phyloP scores from a whole-genome alignment of 2,329 filamentous ascomycete genomes.

The Fusarium sp. region DNA sequence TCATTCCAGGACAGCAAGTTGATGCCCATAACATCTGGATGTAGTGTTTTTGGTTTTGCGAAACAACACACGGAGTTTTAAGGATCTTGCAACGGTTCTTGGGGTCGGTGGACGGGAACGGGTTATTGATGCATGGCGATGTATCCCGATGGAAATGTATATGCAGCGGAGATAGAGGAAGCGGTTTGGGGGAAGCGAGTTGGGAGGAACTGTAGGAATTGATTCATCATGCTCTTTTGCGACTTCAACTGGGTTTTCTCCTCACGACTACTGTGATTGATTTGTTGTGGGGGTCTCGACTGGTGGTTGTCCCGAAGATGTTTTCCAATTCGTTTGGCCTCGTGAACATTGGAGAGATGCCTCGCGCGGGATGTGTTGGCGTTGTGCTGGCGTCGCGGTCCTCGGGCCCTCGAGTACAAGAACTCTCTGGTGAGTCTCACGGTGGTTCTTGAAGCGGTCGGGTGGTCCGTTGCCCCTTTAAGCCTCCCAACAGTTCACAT shows the following conservation, averaged over 20 bases:
- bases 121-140: constrained; percentile 14
- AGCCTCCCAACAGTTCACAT: too few relatives aligned
- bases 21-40: constrained; percentile 48
- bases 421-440: too few relatives aligned
- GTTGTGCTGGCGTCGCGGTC: too few relatives aligned
- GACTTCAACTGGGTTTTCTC: constrained; percentile 11
- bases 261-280: neutral
- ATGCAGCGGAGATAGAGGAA: constrained; percentile 31
- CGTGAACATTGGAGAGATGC: too few relatives aligned
- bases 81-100: constrained; percentile 47
- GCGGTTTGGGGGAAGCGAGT: constrained; percentile 28
- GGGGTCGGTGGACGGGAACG: constrained; percentile 25
- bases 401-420: too few relatives aligned
- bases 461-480: too few relatives aligned
- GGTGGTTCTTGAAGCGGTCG: too few relatives aligned
- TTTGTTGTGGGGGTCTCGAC: neutral
- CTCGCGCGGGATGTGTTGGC: too few relatives aligned
- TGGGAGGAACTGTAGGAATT: constrained; percentile 43
- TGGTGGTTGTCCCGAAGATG: too few relatives aligned
- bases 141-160: constrained; percentile 39
- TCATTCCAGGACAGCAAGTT: constrained; percentile 15
- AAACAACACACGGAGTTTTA: constrained; percentile 48
- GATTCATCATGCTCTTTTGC: constrained; percentile 39
- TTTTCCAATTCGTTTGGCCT: too few relatives aligned
- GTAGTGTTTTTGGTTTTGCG: constrained; percentile 52